Base-by-base conservation (phyloP, 331 rosid species). In the Quercus lobata region DNA sequence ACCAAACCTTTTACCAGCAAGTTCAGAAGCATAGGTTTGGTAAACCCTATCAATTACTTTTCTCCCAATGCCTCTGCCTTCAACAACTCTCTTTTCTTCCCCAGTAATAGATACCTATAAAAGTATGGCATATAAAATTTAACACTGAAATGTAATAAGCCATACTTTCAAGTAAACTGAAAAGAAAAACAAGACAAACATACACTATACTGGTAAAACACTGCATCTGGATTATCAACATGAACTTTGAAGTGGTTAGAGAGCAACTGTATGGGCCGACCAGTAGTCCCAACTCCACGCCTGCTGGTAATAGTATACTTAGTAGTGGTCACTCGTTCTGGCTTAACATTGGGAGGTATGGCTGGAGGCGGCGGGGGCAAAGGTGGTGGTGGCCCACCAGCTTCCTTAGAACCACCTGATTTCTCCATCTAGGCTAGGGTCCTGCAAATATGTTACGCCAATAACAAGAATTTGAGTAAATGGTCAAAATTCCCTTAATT, bases 191-290 rank as follows among this genome's bases (percentile, higher is more conserved):
- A 25, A 76, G 27, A 53, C 55, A 72, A 58, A 74, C 97, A 76
- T 90, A 95, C 99, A 85, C 69, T 86, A 77, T 95, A 95, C 86
- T 92, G 99, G 85, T 84, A 93, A 90, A 95, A 95, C 12, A 84
- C 77, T 54, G 97, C 91, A 84, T 95, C 93, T 5, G 88, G 88
- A 76, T 53, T 84, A 73, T 71, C 75, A 37, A 84, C 75, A 53
- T 90, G 79, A 73, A 90, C 97, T 84, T 84, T 83, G 58, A 92
- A 95, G 86, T 91, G 91, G 80, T 95, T 95, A 53, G 91, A 69
- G 6, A 87, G 91, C 89, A 92, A 87, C 29, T 83, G 44, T 69
- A 91, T 79, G 55, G 5, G 57, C 73, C 82, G 76, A 72, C 98
- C 99, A 14, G 76, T 24, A 58, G 83, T 88, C 63, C 99, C 98